Evolutionary conservation across 805 yeast genomes (phyloP), one percentile per base, ranked within the genome.

Genomic region (Starmerella cellae): DNA sequence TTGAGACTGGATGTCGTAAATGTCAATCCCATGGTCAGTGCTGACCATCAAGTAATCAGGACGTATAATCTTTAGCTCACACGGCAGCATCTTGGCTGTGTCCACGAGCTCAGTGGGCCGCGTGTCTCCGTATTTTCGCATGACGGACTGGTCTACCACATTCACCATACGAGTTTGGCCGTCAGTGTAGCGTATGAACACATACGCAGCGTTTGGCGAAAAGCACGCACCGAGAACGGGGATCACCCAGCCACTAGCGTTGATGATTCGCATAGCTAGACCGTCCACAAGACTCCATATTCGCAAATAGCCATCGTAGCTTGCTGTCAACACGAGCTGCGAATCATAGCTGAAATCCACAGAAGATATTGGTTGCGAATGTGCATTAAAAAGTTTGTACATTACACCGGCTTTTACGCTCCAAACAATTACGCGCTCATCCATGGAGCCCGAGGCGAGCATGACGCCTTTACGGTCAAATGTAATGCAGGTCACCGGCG

Each of bases 391-490:
- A 0, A 93, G 82, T 55, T 80, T 77, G 52, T 84, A 62, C 43
- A 82, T 72, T 31, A 69, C 69, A 1, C 93, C 93, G 17, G 74
- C 65, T 26, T 67, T 65, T 2, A 79, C 72, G 60, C 88, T 95
- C 98, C 98, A 88, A 2, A 88, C 70, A 39, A 87, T 71, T 14
- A 91, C 77, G 39, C 88, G 83, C 57, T 88, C 97, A 60, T 88
- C 98, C 39, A 91, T 74, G 1, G 93, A 75, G 0, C 94, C 94
- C 34, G 87, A 73, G 20, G 82, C 75, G 14, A 91, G 58, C 19
- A 91, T 60, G 48, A 83, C 82, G 1, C 95, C 95, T 57, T 78
- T 79, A 31, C 66, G 60, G 48, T 75, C 81, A 64, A 77, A 88
- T 40, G 68, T 68, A 4, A 84, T 60, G n/a, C 79, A 66, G 1